Percentiles rank a stretch among this genome's conserved stretches.
phyloP scores from a whole-genome alignment of 257 asterid species.

The Lycium ferocissimum region DNA sequence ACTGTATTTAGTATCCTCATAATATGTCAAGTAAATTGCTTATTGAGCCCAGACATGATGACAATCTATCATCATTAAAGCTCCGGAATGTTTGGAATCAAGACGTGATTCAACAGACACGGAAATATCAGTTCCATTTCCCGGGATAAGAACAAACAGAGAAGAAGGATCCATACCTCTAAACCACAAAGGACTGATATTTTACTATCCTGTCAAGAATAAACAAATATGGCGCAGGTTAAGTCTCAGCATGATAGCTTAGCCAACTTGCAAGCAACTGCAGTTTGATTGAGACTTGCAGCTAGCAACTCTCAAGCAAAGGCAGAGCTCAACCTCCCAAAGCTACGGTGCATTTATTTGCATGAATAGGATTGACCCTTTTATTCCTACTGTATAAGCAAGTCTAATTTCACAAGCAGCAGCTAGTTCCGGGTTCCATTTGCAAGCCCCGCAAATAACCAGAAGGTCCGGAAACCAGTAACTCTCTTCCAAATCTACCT shows the following conservation, averaged over 20 bases:
- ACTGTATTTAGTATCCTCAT: neutral
- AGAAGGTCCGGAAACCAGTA: neutral
- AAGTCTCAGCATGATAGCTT: neutral
- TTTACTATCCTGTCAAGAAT: neutral
- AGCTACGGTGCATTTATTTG: constrained; percentile 1
- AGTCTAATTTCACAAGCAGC: too few species aligned
- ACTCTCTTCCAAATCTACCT: constrained; percentile 19
- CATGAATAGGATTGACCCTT: neutral
- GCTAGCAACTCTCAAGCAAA: neutral
- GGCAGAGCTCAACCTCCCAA: constrained; percentile 20
- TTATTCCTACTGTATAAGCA: neutral
- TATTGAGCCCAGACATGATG: neutral
- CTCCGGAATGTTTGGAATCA: neutral
- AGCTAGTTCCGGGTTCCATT: too few species aligned
- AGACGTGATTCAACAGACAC: neutral
- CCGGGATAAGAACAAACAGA: neutral
- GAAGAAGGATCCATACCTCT: constrained; percentile 11
- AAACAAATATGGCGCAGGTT: neutral
- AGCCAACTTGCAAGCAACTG: constrained; percentile 18
- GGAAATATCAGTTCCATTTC: neutral
- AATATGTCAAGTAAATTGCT: neutral
- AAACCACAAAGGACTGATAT: constrained; percentile 5
- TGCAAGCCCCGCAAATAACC: neutral
- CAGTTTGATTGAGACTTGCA: neutral
- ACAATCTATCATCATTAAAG: constrained; percentile 8